These are phyloP conservation scores for Saccharomycopsis hybrid DNA, from an alignment of 1,139 yeast species.

Conservation along the genomic window DNA sequence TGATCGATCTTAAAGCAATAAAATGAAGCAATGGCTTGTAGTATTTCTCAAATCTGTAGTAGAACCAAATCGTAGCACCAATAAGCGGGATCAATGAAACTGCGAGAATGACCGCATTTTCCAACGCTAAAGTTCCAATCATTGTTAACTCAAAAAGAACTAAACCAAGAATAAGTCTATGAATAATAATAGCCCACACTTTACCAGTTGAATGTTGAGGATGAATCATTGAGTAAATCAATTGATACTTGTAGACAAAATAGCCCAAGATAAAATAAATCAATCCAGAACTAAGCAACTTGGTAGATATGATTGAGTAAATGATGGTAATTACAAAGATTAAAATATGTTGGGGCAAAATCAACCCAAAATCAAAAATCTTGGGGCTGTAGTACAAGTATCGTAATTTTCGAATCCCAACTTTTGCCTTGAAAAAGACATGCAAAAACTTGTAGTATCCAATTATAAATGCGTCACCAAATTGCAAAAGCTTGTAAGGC, in stretches of 20 bases:
- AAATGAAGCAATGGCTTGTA: constrained; percentile 76
- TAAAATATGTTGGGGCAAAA: constrained; percentile 73
- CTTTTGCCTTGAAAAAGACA: constrained; percentile 22
- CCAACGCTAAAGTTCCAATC: constrained; percentile 80
- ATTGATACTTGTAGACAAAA: constrained; percentile 74
- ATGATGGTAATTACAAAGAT: constrained; percentile 69
- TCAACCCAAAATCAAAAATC: constrained; percentile 71
- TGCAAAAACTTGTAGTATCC: constrained; percentile 50
- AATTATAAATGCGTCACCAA: constrained; percentile 60
- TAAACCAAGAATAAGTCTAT: constrained; percentile 66
- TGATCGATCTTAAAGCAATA: constrained; percentile 73
- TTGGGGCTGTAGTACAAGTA: constrained; percentile 66
- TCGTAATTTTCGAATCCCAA: constrained; percentile 44
- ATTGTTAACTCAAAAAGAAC: constrained; percentile 78
- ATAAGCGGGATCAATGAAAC: constrained; percentile 72
- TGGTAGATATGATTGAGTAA: constrained; percentile 73
- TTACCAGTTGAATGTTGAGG: constrained; percentile 87
- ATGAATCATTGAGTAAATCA: constrained; percentile 73
- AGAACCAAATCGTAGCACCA: constrained; percentile 52
- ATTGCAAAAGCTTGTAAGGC: constrained; percentile 58
- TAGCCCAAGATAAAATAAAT: constrained; percentile 70
- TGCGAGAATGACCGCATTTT: constrained; percentile 70
- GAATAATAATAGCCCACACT: constrained; percentile 77
- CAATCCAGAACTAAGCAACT: constrained; percentile 66
- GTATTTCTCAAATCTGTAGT: constrained; percentile 78